Conservation (phyloP, 352 stramenopile genomes). For the Phytophthora nicotianae region DNA sequence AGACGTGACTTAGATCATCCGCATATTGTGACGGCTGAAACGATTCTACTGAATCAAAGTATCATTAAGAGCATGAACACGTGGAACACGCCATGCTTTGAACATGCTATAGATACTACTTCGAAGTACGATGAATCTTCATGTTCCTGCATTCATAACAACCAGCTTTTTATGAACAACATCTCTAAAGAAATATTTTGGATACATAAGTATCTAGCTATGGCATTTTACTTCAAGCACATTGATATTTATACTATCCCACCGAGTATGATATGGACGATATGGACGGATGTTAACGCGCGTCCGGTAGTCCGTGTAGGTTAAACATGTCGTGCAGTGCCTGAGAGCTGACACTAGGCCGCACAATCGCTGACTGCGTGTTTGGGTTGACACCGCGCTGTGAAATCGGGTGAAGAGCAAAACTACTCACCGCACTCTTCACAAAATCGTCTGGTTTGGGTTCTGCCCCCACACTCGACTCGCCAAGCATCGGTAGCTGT, state of each 20-base stretch:
- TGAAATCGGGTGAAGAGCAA: slow-evolving; percentile 18
- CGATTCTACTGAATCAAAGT: too few species aligned
- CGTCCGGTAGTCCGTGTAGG: slow-evolving; percentile 11
- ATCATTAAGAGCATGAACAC: background rate
- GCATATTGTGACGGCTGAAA: background rate
- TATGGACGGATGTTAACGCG: background rate
- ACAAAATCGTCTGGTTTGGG: slow-evolving; percentile 14
- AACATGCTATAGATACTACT: background rate
- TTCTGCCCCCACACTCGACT: slow-evolving; percentile 16
- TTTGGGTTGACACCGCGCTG: slow-evolving; percentile 4
- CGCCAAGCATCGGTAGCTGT: slow-evolving; percentile 20
- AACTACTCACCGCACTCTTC: slow-evolving; percentile 7
- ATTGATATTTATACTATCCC: too few species aligned
- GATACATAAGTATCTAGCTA: too few species aligned
- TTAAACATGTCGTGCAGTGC: slow-evolving; percentile 34
- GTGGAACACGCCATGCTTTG: background rate
- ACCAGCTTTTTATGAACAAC: too few species aligned
- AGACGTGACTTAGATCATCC: background rate
- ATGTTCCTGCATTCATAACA: background rate
- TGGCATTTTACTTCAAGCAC: background rate
- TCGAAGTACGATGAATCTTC: background rate
- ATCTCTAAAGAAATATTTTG: too few species aligned
- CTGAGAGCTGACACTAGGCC: slow-evolving; percentile 28
- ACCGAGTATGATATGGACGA: too few species aligned
- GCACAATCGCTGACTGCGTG: slow-evolving; percentile 6